phyloP scores from a whole-genome alignment of 2,329 filamentous ascomycete species.

The Rugonectria rugulosa region DNA sequence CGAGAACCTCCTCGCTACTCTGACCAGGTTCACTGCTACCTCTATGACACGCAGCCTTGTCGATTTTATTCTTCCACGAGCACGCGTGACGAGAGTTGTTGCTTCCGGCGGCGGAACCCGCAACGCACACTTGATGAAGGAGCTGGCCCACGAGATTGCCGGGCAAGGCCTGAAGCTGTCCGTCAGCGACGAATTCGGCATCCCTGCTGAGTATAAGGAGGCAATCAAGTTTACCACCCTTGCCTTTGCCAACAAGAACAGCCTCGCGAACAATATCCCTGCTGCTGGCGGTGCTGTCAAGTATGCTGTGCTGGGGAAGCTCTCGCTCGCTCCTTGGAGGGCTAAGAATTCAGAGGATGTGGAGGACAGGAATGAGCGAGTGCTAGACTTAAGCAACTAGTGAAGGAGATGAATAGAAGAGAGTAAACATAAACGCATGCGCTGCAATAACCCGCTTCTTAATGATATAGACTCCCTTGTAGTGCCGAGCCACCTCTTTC shows the following conservation, averaged over 20 bases:
- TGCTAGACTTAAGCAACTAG: no score
- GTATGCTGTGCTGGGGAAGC: slow-evolving; percentile 40
- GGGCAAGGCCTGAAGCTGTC: slow-evolving; percentile 28
- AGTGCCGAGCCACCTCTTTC: no score
- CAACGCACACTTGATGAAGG: slow-evolving; percentile 35
- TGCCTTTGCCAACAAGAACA: slow-evolving; percentile 36
- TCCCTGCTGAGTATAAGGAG: slow-evolving; percentile 42
- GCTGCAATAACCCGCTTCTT: no score
- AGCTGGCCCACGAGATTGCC: slow-evolving; percentile 23
- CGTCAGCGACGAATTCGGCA: slow-evolving; percentile 38
- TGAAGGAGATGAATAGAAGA: no score
- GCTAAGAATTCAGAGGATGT: no score
- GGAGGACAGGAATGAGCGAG: no score
- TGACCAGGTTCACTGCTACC: slow-evolving; percentile 6
- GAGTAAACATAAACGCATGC: no score
- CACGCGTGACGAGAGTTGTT: slow-evolving; percentile 28
- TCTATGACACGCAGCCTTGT: slow-evolving; percentile 33
- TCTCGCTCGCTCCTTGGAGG: slow-evolving; percentile 32
- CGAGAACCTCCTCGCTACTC: slow-evolving; percentile 3
- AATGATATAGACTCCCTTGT: no score
- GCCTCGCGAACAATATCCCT: slow-evolving; percentile 42
- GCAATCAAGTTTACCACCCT: slow-evolving; percentile 43
- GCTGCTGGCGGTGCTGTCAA: slow-evolving; percentile 37
- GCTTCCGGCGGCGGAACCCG: slow-evolving; percentile 39
- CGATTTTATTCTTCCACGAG: slow-evolving; percentile 36